Evolutionary conservation across 202 grass and related monocot genomes (phyloP), one percentile per base, ranked within the genome.

Genomic region (Elaeis oleifera): DNA sequence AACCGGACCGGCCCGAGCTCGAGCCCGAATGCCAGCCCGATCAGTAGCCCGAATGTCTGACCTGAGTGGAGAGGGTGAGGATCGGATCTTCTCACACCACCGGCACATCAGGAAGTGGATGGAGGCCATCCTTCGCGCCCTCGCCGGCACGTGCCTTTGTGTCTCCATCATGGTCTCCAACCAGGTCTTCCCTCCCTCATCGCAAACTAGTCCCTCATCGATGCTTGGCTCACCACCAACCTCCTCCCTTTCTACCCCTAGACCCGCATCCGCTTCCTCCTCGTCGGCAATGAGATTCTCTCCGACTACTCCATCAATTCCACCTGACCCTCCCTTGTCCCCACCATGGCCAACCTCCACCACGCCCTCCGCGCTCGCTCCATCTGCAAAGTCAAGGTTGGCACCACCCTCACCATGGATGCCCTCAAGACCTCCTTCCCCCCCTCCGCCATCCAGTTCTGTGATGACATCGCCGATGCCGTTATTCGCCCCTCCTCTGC

Each of bases 101-200:
- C 84, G 75, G 25, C 76, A 70, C 91, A 96, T 90, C 32, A 96
- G 69, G 77, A 81, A 96, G 22, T 63, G 76, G 18, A 90, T 81
- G 54, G 91, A 96, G 11, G 64, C 44, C 52, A 84, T 92, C 28
- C 92, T 97, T 18, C 68, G 74, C 1, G 79, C 88, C 28, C 76
- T 92, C 54, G 71, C 88, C 4, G 64, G 81, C 0, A 92, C 92
- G 9, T 29, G 22, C 26, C 71, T 89, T 25, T 44, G 49, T 1
- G 88, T 92, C 54, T 89, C 88, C 61, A 92, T 97, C 77, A 97
- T 97, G 92, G 92, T 97, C 58, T 88, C 82, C 58, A 92, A 97
- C 70, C 52, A 97, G 39, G 18, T 79, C 82, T 92, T 97, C 70
- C 65, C 75, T 53, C 49, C 61, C 4, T 97, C 16, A 88, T 84